These are phyloP conservation scores for Tillandsia leiboldiana DNA, from an alignment of 176 grass and related monocot species.

Conservation along the genomic window DNA sequence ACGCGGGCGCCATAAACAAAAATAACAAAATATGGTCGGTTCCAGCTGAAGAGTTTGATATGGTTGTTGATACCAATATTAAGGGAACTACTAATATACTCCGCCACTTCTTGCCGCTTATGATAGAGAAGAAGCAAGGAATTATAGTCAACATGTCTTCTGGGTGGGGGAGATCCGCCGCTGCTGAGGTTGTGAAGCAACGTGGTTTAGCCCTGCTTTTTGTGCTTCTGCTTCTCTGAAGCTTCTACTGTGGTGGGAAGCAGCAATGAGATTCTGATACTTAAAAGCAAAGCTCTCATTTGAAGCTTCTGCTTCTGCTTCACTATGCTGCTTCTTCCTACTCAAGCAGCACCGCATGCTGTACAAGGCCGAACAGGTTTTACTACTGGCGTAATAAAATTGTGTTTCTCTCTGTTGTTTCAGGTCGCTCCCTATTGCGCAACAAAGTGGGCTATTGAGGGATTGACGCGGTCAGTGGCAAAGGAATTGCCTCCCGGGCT, in stretches of 20 bases:
- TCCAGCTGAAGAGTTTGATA: conserved; percentile 89
- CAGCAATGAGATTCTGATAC: too few relatives aligned
- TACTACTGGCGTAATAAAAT: background rate
- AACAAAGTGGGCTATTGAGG: conserved; percentile 96
- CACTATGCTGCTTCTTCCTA: too few relatives aligned
- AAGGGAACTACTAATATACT: conserved; percentile 82
- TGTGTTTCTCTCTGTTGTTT: conserved; percentile 2
- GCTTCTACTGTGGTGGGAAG: too few relatives aligned
- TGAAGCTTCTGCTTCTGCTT: too few relatives aligned
- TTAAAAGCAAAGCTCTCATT: too few relatives aligned
- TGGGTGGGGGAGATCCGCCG: conserved; percentile 94
- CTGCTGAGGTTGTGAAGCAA: conserved; percentile 49
- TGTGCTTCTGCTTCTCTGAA: background rate
- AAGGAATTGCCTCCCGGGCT: conserved; percentile 84
- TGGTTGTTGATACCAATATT: conserved; percentile 86
- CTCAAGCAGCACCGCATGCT: too few relatives aligned
- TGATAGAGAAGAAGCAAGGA: conserved; percentile 88
- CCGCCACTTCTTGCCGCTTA: conserved; percentile 81
- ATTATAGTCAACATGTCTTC: conserved; percentile 89
- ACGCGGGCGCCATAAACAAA: conserved; percentile 87
- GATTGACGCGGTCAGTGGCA: conserved; percentile 75
- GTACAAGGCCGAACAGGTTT: too few relatives aligned
- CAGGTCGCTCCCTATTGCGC: conserved; percentile 93
- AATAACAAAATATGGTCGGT: conserved; percentile 95
- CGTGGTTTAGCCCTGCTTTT: background rate